A percentile compares a stretch with the other conserved stretches of the same genome.
phyloP scores from a whole-genome alignment of 2,329 filamentous ascomycete genomes.

The Apiospora sp. region DNA sequence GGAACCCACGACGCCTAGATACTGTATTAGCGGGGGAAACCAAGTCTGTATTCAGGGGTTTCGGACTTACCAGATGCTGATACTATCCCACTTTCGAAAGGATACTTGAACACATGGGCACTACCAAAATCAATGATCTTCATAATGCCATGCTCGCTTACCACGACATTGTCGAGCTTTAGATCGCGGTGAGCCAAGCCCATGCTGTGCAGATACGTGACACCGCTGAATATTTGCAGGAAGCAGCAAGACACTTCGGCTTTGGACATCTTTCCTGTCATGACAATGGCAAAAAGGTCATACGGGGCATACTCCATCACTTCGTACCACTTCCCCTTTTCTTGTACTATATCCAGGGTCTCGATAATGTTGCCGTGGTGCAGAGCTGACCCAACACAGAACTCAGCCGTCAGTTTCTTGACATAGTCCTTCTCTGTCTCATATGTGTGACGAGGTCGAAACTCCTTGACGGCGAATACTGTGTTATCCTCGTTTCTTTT shows the following conservation, averaged over 20 bases:
- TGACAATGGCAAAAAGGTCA: conserved; percentile 96
- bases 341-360: conserved; percentile 93
- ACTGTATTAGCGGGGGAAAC: conserved; percentile 29
- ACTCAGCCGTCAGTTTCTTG: conserved; percentile 98
- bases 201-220: conserved; percentile 94
- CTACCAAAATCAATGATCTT: conserved; percentile 99
- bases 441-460: conserved; percentile 88
- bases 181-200: conserved; percentile 93
- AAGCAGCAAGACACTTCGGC: conserved; percentile 93
- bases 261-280: conserved; percentile 96
- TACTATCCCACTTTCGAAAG: conserved; percentile 90
- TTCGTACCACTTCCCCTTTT: conserved; percentile 94
- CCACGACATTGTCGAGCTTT: conserved; percentile 97
- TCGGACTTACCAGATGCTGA: conserved; percentile 75
- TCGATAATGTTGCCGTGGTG: conserved; percentile 99
- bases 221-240: conserved; percentile 91
- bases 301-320: conserved; percentile 99
- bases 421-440: conserved; percentile 95
- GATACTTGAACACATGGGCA: conserved; percentile 95
- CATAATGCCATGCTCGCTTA: conserved; percentile 96
- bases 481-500: conserved; percentile 91
- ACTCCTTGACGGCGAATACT: conserved; percentile 98
- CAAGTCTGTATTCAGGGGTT: background rate
- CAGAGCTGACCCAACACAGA: conserved; percentile 95
- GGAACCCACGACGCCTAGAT: conserved; percentile 72